Evolutionary conservation across 2,329 filamentous ascomycete species (phyloP).

Genomic region (Nothophaeocryptopus gaeumannii): DNA sequence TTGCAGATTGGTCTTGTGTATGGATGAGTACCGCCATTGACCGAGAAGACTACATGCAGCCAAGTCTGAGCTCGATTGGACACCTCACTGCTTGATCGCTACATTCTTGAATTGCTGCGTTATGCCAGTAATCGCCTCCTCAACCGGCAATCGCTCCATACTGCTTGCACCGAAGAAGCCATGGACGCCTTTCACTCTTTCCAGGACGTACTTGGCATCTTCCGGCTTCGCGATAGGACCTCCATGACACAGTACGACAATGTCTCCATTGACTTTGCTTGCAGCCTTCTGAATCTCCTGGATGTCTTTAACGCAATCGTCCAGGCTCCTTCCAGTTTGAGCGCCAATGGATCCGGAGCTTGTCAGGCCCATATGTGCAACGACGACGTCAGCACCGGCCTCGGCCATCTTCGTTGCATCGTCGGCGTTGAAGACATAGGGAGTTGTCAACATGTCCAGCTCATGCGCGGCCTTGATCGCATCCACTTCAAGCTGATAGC

Average conservation of each 20-base stretch:
- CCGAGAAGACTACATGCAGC: too few relatives aligned
- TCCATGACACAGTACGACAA: constrained; percentile 69
- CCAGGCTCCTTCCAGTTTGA: constrained; percentile 58
- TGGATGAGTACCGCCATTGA: too few relatives aligned
- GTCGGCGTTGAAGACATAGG: constrained; percentile 65
- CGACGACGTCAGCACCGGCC: constrained; percentile 65
- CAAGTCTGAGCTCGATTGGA: too few relatives aligned
- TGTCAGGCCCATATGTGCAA: constrained; percentile 68
- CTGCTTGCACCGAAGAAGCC: constrained; percentile 70
- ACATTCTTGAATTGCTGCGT: constrained; percentile 53
- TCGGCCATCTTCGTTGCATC: constrained; percentile 61
- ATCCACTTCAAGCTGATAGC: constrained; percentile 64
- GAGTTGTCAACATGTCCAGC: constrained; percentile 63
- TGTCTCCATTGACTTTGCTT: constrained; percentile 52
- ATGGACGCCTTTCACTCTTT: constrained; percentile 61
- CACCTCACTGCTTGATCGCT: not conserved
- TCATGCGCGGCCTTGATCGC: constrained; percentile 60
- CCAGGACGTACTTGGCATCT: constrained; percentile 63
- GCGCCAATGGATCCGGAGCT: constrained; percentile 64
- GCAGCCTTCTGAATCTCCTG: constrained; percentile 64
- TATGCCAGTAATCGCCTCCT: constrained; percentile 61
- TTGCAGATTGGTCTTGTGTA: too few relatives aligned
- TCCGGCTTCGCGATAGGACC: constrained; percentile 64
- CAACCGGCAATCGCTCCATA: constrained; percentile 68
- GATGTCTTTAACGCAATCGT: constrained; percentile 61